Conservation (phyloP, 2,329 filamentous ascomycete genomes). For the Xylariales sp. region DNA sequence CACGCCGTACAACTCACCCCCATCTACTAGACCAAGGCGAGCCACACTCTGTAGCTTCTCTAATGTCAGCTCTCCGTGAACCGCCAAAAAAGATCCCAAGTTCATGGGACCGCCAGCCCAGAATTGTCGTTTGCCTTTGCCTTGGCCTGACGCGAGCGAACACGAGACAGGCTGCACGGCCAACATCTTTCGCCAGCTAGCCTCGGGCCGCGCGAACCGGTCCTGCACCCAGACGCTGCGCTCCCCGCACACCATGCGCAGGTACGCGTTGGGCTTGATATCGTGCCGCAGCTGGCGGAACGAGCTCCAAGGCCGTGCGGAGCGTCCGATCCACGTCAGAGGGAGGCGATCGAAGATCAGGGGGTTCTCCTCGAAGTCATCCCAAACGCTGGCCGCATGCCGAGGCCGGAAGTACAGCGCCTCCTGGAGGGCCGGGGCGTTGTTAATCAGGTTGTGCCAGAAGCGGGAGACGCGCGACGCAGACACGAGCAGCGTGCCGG, state of each 20-base stretch:
- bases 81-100: no score
- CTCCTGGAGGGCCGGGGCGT: constrained; percentile 7
- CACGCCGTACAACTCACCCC: no score
- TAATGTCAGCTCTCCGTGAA: no score
- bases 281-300: background rate
- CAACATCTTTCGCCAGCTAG: constrained; percentile 3
- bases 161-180: constrained; percentile 1
- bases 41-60: no score
- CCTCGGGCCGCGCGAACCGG: background rate
- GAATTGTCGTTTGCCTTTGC: no score
- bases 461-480: constrained; percentile 5
- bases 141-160: no score
- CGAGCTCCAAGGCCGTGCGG: background rate
- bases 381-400: background rate
- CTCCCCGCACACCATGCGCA: background rate
- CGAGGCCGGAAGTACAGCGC: constrained; percentile 9
- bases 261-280: background rate
- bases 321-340: background rate
- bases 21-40: no score
- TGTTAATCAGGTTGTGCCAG: constrained; percentile 5
- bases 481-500: constrained; percentile 8
- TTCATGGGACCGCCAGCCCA: no score
- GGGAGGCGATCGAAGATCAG: constrained; percentile 1
- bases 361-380: constrained; percentile 1
- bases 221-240: background rate